These are phyloP conservation scores for Saxophila tyrrhenica DNA, from an alignment of 495 filamentous ascomycete species.

Conservation along the genomic window DNA sequence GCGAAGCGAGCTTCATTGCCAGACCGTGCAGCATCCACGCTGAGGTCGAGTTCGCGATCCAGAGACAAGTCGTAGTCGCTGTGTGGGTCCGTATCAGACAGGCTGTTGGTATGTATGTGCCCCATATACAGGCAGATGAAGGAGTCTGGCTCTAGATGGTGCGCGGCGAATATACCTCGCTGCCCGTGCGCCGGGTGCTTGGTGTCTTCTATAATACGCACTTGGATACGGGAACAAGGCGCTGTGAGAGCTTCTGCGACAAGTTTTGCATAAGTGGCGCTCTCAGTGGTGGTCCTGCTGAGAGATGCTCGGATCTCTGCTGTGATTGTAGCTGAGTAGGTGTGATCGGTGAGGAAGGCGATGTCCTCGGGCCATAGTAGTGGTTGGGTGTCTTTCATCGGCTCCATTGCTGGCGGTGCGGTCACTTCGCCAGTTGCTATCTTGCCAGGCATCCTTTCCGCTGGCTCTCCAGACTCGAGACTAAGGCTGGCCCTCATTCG, in stretches of 20 bases:
- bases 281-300: conserved; percentile 26
- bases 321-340: conserved; percentile 38
- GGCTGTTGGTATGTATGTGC: conserved; percentile 38
- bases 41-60: conserved; percentile 44
- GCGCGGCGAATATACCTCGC: conserved; percentile 52
- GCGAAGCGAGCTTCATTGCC: conserved; percentile 64
- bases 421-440: no score
- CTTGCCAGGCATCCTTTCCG: no score
- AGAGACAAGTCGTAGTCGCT: conserved; percentile 61
- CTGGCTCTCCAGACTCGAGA: no score
- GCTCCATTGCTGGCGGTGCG: background rate
- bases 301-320: conserved; percentile 18
- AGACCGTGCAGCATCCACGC: conserved; percentile 47
- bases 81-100: conserved; percentile 31
- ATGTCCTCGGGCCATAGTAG: conserved; percentile 44
- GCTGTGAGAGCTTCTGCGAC: conserved; percentile 19
- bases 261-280: conserved; percentile 15
- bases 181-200: conserved; percentile 55
- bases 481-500: no score
- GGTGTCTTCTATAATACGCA: conserved; percentile 41
- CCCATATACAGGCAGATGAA: conserved; percentile 60
- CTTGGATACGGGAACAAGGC: conserved; percentile 39
- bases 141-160: conserved; percentile 42
- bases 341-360: conserved; percentile 41
- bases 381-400: background rate